Conservation (phyloP, 345 rosid species). For the Chamaenerion angustifolium region DNA sequence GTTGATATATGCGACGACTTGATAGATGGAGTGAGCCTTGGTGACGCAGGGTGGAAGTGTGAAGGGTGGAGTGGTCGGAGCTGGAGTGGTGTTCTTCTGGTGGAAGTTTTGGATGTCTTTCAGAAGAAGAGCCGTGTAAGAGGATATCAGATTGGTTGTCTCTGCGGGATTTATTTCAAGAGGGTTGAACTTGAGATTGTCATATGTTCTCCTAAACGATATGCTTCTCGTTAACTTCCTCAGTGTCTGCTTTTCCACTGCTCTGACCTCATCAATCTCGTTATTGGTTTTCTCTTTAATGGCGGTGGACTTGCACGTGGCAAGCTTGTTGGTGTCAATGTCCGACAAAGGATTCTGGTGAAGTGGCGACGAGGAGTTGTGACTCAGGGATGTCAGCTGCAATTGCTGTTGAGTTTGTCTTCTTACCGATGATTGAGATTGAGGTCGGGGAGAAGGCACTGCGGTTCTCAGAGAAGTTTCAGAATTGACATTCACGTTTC, state of each 20-base stretch:
- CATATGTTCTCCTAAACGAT: slow-evolving; percentile 54
- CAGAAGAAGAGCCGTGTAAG: slow-evolving; percentile 57
- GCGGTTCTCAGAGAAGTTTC: slow-evolving; percentile 18
- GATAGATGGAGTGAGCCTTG: slow-evolving; percentile 66
- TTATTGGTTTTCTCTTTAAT: slow-evolving; percentile 12
- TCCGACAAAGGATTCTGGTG: slow-evolving; percentile 64
- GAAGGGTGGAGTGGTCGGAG: slow-evolving; percentile 11
- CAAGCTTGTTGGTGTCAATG: slow-evolving; percentile 40
- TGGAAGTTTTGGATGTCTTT: slow-evolving; percentile 93
- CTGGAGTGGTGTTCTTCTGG: slow-evolving; percentile 29
- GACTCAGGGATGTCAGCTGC: slow-evolving; percentile 56
- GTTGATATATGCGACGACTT: slow-evolving; percentile 81
- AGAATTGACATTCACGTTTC: slow-evolving; percentile 30
- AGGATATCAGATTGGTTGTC: slow-evolving; percentile 24
- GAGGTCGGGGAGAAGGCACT: slow-evolving; percentile 40
- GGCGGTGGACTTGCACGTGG: slow-evolving; percentile 14
- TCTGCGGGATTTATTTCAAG: slow-evolving; percentile 12
- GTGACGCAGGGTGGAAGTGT: slow-evolving; percentile 53
- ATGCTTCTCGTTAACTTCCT: slow-evolving; percentile 48
- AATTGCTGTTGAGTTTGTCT: slow-evolving; percentile 12
- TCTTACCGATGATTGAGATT: slow-evolving; percentile 41
- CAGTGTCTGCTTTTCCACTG: slow-evolving; percentile 24
- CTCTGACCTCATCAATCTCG: slow-evolving; percentile 11
- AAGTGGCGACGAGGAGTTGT: slow-evolving; percentile 54
- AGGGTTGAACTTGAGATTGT: slow-evolving; percentile 40